Evolutionary conservation across 345 rosid species (phyloP).

Genomic region (Syzygium oleosum): DNA sequence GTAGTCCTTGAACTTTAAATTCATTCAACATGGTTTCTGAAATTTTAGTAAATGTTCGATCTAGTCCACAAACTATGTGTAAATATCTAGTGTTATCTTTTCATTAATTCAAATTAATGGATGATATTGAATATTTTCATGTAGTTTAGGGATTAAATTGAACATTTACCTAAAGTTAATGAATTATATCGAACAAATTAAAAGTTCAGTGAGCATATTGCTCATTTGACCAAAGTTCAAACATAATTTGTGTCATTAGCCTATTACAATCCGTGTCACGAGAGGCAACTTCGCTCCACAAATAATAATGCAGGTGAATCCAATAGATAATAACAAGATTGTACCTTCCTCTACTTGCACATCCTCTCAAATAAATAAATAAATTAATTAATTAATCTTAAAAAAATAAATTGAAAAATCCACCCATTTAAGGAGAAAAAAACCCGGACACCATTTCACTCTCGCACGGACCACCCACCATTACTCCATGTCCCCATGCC

Average conservation of each 20-base stretch:
- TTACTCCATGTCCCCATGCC: background rate
- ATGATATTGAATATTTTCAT: background rate
- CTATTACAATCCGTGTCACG: background rate
- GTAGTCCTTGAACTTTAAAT: no score
- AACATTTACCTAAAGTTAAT: fast-evolving
- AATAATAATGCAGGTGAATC: background rate
- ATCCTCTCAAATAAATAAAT: background rate
- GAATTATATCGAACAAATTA: no score
- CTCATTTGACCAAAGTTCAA: fast-evolving
- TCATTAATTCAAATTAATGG: background rate
- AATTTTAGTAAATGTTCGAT: background rate
- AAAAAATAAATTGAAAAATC: background rate
- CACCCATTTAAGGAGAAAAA: background rate
- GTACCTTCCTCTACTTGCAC: background rate
- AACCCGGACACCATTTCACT: background rate
- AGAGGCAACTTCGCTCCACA: background rate
- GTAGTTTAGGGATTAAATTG: background rate
- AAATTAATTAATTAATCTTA: background rate
- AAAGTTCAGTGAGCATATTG: fast-evolving
- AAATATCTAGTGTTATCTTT: background rate
- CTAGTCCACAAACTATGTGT: background rate
- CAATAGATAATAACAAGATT: background rate
- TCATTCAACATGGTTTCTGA: no score
- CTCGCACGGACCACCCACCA: background rate
- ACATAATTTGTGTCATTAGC: background rate